Evolutionary conservation across 192 early-diverging fungal genomes (phyloP).

Genomic region (Haplosporangium gracile): DNA sequence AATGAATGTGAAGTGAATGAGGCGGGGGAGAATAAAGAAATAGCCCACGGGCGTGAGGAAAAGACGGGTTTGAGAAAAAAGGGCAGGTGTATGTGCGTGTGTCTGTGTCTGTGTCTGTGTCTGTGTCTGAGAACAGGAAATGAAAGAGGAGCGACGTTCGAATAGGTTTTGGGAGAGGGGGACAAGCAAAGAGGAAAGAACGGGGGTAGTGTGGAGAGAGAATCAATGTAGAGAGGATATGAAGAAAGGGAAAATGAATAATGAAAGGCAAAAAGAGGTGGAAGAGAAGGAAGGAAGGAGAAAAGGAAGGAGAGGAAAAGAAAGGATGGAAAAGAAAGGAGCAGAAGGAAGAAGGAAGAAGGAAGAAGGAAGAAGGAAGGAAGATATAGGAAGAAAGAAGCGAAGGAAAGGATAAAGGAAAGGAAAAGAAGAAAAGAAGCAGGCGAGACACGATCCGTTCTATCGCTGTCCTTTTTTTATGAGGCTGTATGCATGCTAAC

Average conservation of each 20-base stretch:
- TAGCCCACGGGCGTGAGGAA: not conserved
- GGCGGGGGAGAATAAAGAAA: not conserved
- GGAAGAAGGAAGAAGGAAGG: not conserved
- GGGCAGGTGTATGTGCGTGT: not conserved
- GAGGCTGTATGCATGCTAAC: no score
- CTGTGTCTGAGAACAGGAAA: not conserved
- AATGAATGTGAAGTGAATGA: not conserved
- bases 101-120: not conserved
- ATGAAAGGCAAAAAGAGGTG: not conserved
- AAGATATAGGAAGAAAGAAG: not conserved
- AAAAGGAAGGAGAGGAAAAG: not conserved
- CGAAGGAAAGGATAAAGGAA: not conserved
- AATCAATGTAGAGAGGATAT: not conserved
- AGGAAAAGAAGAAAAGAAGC: not conserved
- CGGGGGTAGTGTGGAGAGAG: not conserved
- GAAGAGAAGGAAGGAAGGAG: not conserved
- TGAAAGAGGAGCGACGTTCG: constrained; percentile 6
- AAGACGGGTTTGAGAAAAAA: not conserved
- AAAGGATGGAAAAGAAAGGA: not conserved
- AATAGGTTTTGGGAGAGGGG: not conserved
- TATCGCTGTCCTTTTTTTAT: not conserved
- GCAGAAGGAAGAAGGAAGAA: not conserved
- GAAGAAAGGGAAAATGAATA: not conserved
- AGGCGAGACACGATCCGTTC: not conserved
- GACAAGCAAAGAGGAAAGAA: not conserved